Base-by-base conservation (phyloP, 768 basidiomycete species). In the Pleurotus djamor region DNA sequence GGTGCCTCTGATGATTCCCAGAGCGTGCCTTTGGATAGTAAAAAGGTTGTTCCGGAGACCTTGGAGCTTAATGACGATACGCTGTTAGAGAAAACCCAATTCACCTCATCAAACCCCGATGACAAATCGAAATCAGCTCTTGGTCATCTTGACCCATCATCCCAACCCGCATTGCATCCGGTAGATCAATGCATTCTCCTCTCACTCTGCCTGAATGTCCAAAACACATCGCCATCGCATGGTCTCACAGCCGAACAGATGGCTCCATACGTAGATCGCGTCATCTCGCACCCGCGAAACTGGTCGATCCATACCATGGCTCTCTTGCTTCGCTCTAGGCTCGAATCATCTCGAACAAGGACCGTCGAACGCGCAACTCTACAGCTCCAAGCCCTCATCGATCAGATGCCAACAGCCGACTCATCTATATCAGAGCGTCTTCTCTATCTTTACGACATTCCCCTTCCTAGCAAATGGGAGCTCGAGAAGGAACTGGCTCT, bases 291-390 rank as follows among this genome's bases (percentile, higher is more conserved):
- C 68, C 94, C 95, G 1, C 77, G 80, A 58, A 98, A 98, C 71
- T 99, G 97, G 97, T 91, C 94, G 4, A 80, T 98, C 34, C 94
- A 98, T 74, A 96, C 96, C 38, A 96, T 96, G 86, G 96, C 94
- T 33, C 86, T 98, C 55, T 83, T 99, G 52, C 85, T 98, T 32
- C 90, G 97, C 33, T 91, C 96, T 8, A 85, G 97, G 5, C 86
- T 97, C 59, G 96, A 99, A 71, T 83, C 94, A 0, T 78, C 83
- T 14, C 85, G 97, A 45, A 92, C 92, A 0, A 86, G 97, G 21
- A 98, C 97, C 12, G 91, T 96, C 65, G 97, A 99, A 70, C 86
- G 97, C 28, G 87, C 94, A 2, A 87, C 90, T 1, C 79, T 98
- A 2, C 97, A 99, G 71, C 86, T 99, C 4, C 94, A 96, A 68